Conservation (phyloP, 1,139 yeast genomes). For the Saccharomycopsis phalli region DNA sequence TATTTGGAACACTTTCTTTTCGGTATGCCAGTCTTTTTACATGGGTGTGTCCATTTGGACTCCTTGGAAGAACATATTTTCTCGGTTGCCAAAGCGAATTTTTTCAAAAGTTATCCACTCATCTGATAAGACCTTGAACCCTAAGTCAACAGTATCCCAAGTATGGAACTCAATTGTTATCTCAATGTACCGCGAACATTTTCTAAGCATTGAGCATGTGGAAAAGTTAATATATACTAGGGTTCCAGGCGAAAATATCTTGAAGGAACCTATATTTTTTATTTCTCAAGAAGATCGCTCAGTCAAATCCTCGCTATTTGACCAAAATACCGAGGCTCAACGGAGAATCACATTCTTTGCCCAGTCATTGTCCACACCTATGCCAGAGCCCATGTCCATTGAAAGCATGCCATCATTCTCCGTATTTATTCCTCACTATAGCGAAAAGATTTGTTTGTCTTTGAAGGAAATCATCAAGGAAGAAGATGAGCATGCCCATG, state of each 20-base stretch:
- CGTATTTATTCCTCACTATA: slow-evolving; percentile 77
- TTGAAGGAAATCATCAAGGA: slow-evolving; percentile 63
- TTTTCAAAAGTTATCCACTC: slow-evolving; percentile 53
- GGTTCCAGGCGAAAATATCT: slow-evolving; percentile 30
- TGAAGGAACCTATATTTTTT: slow-evolving; percentile 60
- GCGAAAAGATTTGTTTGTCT: slow-evolving; percentile 61
- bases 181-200: slow-evolving; percentile 70
- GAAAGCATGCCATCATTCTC: slow-evolving; percentile 78
- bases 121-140: slow-evolving; percentile 38
- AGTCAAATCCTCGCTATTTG: slow-evolving; percentile 50
- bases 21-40: slow-evolving; percentile 59
- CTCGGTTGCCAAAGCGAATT: slow-evolving; percentile 67
- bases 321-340: slow-evolving; percentile 70
- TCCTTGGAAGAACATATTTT: slow-evolving; percentile 79
- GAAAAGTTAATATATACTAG: slow-evolving; percentile 50
- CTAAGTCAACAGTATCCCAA: slow-evolving; percentile 49
- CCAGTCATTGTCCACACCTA: slow-evolving; percentile 70
- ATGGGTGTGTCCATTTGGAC: slow-evolving; percentile 75
- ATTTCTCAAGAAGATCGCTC: slow-evolving; percentile 68
- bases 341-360: slow-evolving; percentile 82
- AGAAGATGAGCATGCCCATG: slow-evolving; percentile 45
- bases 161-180: slow-evolving; percentile 76
- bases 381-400: slow-evolving; percentile 64
- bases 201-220: slow-evolving; percentile 65
- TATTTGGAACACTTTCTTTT: slow-evolving; percentile 67